Base-by-base conservation (phyloP, 371 early-diverging fungal genomes). In the Mucor ambiguus region DNA sequence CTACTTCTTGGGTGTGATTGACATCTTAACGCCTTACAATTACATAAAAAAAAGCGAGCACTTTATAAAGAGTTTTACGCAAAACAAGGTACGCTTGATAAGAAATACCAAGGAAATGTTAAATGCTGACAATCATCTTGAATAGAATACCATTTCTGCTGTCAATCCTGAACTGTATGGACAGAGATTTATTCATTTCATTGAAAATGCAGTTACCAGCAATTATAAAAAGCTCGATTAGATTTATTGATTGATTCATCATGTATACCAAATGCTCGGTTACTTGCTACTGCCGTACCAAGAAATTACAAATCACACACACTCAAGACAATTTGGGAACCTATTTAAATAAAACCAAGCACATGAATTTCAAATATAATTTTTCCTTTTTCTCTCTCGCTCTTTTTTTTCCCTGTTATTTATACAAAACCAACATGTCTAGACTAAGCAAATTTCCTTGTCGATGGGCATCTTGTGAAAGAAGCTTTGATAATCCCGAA, bases 1-100 rank as follows among this genome's bases (percentile, higher is more conserved):
- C 8, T 97, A 97, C 81, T 97, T 92, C 71, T 70, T 98, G 38
- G 97, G 98, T 6, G 88, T 98, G 59, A 98, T 98, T 60, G 98
- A 98, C 70, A 97, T 98, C 48, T 82, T 98, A 60, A 98, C 98
- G 22, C 91, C 92, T 1, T 98, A 97, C 78, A 92, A 91, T 69
- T 77, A 84, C 48, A 75, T 82, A 52, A 98, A 98, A 78, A 90
- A 89, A 68, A 49, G 90, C 26, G 98, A 98, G 71, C 92, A 93
- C 66, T 77, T 89, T 24, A 92, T 89, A 83, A 98, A 97, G 79
- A 82, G 91, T 18, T 58, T 96, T 48, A 84, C 84, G 16, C 82
- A 91, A 63, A 92, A 95, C 68, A 86, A 87, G 79, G 89, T 87
- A 79, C 55, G 60, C 52, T 35, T 28, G 28, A 16, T 28, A 52